Conservation (phyloP, 805 yeast species). For the Suhomyces kilbournensis region DNA sequence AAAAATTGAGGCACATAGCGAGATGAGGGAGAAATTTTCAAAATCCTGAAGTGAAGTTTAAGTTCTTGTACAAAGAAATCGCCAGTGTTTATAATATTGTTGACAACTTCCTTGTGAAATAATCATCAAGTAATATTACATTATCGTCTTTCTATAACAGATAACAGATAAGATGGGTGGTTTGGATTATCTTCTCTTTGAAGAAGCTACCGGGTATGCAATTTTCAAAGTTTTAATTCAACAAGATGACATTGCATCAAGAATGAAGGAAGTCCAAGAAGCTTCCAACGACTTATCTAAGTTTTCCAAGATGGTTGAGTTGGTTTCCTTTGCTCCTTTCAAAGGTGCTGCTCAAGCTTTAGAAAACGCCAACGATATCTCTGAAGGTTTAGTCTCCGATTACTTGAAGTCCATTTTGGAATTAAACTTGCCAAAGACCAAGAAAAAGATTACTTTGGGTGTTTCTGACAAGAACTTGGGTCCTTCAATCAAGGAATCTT, state of each 20-base stretch:
- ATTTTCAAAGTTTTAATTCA: constrained; percentile 89
- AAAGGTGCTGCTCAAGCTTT: constrained; percentile 99
- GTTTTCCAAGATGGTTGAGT: constrained; percentile 89
- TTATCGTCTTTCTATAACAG: background rate
- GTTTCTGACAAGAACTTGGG: constrained; percentile 94
- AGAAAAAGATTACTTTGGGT: constrained; percentile 71
- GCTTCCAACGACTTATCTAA: constrained; percentile 80
- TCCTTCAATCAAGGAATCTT: constrained; percentile 88
- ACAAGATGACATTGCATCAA: constrained; percentile 90
- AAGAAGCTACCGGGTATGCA: constrained; percentile 98
- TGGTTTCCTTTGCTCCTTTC: constrained; percentile 95
- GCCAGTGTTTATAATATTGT: constrained; percentile 1
- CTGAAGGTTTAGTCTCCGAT: constrained; percentile 95
- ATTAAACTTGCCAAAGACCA: constrained; percentile 82
- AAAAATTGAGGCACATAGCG: constrained; percentile 5
- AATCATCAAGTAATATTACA: background rate
- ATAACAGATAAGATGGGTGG: constrained; percentile 12
- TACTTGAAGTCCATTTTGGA: constrained; percentile 86
- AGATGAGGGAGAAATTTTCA: constrained; percentile 17
- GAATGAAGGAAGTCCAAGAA: constrained; percentile 90
- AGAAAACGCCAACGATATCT: constrained; percentile 95
- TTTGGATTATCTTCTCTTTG: constrained; percentile 88
- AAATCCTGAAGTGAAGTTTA: background rate
- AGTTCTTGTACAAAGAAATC: background rate
- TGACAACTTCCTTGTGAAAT: background rate